Evolutionary conservation across 371 early-diverging fungal species (phyloP).

Genomic region (Lichtheimia ornata): DNA sequence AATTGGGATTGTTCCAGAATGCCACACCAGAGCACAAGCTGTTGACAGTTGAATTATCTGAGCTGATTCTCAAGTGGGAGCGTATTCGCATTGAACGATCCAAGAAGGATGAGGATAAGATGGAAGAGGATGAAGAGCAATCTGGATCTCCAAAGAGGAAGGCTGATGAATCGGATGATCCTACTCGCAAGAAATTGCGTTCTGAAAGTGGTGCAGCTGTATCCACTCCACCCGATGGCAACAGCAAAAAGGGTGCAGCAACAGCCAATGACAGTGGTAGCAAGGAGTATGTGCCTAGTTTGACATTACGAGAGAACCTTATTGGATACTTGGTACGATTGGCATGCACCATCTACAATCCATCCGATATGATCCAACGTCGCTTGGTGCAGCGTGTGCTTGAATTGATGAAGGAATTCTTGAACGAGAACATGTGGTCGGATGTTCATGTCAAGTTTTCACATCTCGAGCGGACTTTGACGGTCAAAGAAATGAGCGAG

Average conservation of each 20-base stretch:
- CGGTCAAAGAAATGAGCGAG: constrained; percentile 44
- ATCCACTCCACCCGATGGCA: not conserved
- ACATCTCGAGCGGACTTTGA: constrained; percentile 48
- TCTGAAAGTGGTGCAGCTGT: constrained; percentile 6
- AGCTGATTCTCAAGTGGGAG: constrained; percentile 91
- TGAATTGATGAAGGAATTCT: constrained; percentile 62
- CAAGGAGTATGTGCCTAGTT: constrained; percentile 54
- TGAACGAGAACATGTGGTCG: constrained; percentile 61
- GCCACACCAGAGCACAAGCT: constrained; percentile 86
- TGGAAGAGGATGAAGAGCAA: constrained; percentile 17
- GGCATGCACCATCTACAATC: constrained; percentile 64
- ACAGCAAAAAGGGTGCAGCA: constrained; percentile 5
- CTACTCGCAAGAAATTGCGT: constrained; percentile 15
- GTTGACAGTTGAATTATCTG: constrained; percentile 88
- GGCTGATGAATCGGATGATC: constrained; percentile 14
- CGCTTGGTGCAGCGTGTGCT: constrained; percentile 63
- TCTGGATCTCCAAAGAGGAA: constrained; percentile 23
- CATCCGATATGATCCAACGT: constrained; percentile 45
- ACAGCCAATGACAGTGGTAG: not conserved
- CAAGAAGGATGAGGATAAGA: not conserved
- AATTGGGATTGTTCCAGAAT: constrained; percentile 82
- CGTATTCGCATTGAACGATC: constrained; percentile 35
- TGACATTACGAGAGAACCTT: constrained; percentile 65
- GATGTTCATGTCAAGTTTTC: constrained; percentile 60
- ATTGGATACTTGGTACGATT: constrained; percentile 76